phyloP scores from a whole-genome alignment of 345 rosid species.

The Eucalyptus regnans region DNA sequence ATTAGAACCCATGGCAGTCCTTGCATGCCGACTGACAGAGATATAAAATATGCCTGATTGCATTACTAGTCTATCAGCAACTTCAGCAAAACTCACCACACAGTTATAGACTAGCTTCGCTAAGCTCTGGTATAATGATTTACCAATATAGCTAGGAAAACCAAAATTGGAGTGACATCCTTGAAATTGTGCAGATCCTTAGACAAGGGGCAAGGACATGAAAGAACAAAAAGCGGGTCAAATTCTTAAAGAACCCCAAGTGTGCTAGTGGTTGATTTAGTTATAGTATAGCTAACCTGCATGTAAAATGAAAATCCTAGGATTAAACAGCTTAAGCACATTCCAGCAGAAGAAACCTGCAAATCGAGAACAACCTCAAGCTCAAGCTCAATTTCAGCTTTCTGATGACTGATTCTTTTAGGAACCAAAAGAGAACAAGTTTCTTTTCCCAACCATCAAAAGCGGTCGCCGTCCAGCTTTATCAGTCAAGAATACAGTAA shows the following conservation, averaged over 20 bases:
- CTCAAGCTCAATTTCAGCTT: neutral
- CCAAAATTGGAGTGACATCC: neutral
- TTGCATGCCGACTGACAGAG: neutral
- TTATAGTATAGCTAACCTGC: neutral
- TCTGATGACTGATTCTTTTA: neutral
- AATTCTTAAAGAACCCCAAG: neutral
- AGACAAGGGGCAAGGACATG: neutral
- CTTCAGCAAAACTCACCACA: neutral
- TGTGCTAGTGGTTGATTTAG: neutral
- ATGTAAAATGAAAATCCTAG: neutral
- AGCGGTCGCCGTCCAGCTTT: neutral
- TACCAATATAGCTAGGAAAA: neutral
- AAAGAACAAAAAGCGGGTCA: neutral
- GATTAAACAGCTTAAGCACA: neutral
- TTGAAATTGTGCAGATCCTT: neutral
- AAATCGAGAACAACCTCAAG: neutral
- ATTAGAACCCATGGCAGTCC: constrained; percentile 10
- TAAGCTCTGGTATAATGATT: neutral
- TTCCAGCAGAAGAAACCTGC: neutral
- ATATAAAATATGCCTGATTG: constrained; percentile 18
- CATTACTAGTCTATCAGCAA: neutral
- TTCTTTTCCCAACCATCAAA: neutral
- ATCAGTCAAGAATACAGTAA: neutral
- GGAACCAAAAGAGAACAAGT: neutral
- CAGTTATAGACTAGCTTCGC: neutral